A percentile compares a stretch with the other conserved stretches of the same genome.
These are phyloP conservation scores for Microbotryomycetes sp. DNA, from an alignment of 1,284 basidiomycete genomes.

Conservation along the genomic window DNA sequence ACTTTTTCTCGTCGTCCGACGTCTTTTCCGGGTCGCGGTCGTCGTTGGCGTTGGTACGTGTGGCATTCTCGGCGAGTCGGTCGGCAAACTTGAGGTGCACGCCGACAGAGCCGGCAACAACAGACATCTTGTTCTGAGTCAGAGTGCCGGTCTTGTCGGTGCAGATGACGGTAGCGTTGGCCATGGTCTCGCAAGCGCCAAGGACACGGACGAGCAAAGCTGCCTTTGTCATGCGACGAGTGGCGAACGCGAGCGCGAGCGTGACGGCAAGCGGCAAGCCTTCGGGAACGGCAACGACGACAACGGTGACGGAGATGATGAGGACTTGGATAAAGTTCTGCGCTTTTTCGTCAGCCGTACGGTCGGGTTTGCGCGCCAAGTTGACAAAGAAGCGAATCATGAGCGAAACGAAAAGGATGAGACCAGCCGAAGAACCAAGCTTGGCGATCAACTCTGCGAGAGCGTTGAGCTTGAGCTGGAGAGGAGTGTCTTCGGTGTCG, in stretches of 20 bases:
- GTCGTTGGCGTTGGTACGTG: slow-evolving; percentile 66
- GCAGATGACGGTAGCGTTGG: slow-evolving; percentile 80
- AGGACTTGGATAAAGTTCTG: slow-evolving; percentile 88
- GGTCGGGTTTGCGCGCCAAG: slow-evolving; percentile 16
- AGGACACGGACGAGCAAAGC: slow-evolving; percentile 91
- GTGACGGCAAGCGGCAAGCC: slow-evolving; percentile 78
- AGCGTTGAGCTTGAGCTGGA: slow-evolving; percentile 86
- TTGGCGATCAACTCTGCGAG: slow-evolving; percentile 93
- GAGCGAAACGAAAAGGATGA: slow-evolving; percentile 70
- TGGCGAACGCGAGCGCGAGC: slow-evolving; percentile 91
- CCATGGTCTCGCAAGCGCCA: slow-evolving; percentile 97
- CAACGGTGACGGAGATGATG: slow-evolving; percentile 87
- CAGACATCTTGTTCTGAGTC: slow-evolving; percentile 89
- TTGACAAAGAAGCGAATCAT: slow-evolving; percentile 60
- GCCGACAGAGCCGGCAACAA: slow-evolving; percentile 91
- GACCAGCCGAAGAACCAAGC: slow-evolving; percentile 72
- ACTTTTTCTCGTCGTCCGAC: slow-evolving; percentile 8
- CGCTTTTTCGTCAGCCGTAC: slow-evolving; percentile 71
- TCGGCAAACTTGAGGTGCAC: slow-evolving; percentile 89
- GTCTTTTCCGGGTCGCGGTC: slow-evolving; percentile 43
- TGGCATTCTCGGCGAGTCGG: slow-evolving; percentile 63
- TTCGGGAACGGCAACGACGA: slow-evolving; percentile 95
- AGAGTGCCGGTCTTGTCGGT: slow-evolving; percentile 48
- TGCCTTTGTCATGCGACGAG: slow-evolving; percentile 91
- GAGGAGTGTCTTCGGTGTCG: slow-evolving; percentile 77